phyloP scores from a whole-genome alignment of 352 stramenopile species.

The Globisporangium emineosum region DNA sequence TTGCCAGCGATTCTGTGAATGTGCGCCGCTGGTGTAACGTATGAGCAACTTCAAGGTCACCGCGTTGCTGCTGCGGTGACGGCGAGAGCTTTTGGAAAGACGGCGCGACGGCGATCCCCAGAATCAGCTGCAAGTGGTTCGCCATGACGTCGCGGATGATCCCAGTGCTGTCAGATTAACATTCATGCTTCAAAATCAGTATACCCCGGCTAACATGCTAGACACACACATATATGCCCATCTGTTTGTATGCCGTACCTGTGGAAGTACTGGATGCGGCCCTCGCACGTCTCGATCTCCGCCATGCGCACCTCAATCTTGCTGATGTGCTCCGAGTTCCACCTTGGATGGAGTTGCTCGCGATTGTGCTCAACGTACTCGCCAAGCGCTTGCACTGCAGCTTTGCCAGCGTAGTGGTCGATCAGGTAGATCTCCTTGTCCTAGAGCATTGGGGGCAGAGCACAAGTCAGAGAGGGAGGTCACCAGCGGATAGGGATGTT shows the following conservation, averaged over 20 bases:
- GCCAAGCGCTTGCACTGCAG: slow-evolving; percentile 48
- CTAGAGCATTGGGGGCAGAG: slow-evolving; percentile 23
- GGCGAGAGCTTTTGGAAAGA: slow-evolving; percentile 19
- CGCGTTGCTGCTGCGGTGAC: neutral
- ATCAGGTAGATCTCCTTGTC: slow-evolving; percentile 80
- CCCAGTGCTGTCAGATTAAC: slow-evolving; percentile 29
- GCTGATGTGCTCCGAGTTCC: slow-evolving; percentile 25
- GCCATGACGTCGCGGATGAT: slow-evolving; percentile 83
- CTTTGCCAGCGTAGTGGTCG: slow-evolving; percentile 85
- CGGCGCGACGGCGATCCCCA: slow-evolving; percentile 32
- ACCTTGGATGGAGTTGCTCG: slow-evolving; percentile 27
- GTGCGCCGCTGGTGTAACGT: slow-evolving; percentile 2
- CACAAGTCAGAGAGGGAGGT: neutral
- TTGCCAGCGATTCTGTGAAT: slow-evolving; percentile 23
- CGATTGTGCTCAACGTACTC: slow-evolving; percentile 53
- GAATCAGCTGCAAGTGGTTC: slow-evolving; percentile 76
- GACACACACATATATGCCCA: too few species aligned
- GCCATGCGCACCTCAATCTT: slow-evolving; percentile 55
- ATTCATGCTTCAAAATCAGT: neutral
- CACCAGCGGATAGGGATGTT: too few species aligned
- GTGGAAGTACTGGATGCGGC: slow-evolving; percentile 69
- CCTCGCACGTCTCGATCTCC: slow-evolving; percentile 59
- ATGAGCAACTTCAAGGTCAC: neutral
- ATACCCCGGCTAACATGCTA: neutral
- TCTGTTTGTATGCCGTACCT: slow-evolving; percentile 21